These are phyloP conservation scores for Euphorbia lathyris DNA, from an alignment of 345 rosid species.

Conservation along the genomic window DNA sequence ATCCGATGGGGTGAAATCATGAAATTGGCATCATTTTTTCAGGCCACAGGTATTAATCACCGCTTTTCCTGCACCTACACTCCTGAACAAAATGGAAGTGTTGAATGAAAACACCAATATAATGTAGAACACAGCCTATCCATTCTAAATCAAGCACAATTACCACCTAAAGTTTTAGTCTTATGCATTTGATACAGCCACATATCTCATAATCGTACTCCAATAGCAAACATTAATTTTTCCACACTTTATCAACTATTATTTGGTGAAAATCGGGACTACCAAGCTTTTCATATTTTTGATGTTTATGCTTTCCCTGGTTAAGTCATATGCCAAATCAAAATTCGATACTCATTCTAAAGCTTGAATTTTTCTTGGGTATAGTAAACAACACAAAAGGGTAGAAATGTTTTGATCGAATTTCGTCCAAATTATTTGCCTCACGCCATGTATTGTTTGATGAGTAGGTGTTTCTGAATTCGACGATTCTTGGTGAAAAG, in stretches of 20 bases:
- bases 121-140: background rate
- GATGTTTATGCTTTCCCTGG: background rate
- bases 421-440: no score
- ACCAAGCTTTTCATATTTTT: background rate
- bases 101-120: background rate
- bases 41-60: background rate
- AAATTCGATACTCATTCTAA: background rate
- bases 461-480: no score
- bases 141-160: background rate
- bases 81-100: background rate
- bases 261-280: background rate
- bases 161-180: background rate
- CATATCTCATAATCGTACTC: background rate
- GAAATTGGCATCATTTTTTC: background rate
- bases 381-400: background rate
- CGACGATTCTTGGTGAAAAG: no score
- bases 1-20: background rate
- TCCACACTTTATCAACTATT: background rate
- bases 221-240: background rate
- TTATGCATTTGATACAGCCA: background rate
- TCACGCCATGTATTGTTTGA: no score
- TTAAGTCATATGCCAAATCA: background rate
- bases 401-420: no score
- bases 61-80: background rate
- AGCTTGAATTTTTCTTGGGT: background rate